Evolutionary conservation across 495 filamentous ascomycete genomes (phyloP).

Genomic region (Hyaloscypha finlandica): DNA sequence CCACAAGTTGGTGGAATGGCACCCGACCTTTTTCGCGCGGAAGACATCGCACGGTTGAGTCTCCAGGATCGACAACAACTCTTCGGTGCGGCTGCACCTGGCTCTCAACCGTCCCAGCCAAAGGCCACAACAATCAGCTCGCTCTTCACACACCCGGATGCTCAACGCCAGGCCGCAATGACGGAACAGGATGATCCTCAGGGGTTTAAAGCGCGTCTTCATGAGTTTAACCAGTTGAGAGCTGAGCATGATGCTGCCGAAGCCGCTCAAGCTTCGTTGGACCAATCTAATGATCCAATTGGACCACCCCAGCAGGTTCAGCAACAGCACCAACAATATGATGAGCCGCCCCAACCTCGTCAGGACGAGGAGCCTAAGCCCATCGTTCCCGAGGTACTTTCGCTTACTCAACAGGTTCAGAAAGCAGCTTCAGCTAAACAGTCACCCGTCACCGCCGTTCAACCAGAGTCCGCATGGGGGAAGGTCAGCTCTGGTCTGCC

Average conservation of each 20-base stretch:
- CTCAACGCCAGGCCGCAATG: slow-evolving; percentile 41
- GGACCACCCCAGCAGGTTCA: slow-evolving; percentile 27
- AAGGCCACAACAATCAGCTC: slow-evolving; percentile 31
- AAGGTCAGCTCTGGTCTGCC: slow-evolving; percentile 66
- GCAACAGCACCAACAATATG: slow-evolving; percentile 15
- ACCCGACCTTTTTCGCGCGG: slow-evolving; percentile 50
- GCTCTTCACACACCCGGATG: slow-evolving; percentile 53
- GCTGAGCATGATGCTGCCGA: slow-evolving; percentile 57
- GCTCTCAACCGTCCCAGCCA: slow-evolving; percentile 32
- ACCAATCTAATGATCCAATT: slow-evolving; percentile 24
- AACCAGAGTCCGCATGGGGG: slow-evolving; percentile 60
- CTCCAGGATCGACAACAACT: slow-evolving; percentile 38
- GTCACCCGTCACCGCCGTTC: slow-evolving; percentile 46
- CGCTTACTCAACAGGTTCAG: slow-evolving; percentile 85
- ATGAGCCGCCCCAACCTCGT: slow-evolving; percentile 25
- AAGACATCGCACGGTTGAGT: slow-evolving; percentile 41
- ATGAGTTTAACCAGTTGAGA: slow-evolving; percentile 56
- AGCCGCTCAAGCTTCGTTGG: slow-evolving; percentile 25
- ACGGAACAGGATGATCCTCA: slow-evolving; percentile 46
- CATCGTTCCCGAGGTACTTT: slow-evolving; percentile 45
- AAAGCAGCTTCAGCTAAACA: slow-evolving; percentile 71
- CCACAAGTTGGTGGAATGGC: slow-evolving; percentile 25
- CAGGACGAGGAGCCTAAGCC: slow-evolving; percentile 29
- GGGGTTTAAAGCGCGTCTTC: slow-evolving; percentile 53
- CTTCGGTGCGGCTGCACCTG: slow-evolving; percentile 21